Base-by-base conservation (phyloP, 176 grass and related monocot genomes). In the Typha latifolia region DNA sequence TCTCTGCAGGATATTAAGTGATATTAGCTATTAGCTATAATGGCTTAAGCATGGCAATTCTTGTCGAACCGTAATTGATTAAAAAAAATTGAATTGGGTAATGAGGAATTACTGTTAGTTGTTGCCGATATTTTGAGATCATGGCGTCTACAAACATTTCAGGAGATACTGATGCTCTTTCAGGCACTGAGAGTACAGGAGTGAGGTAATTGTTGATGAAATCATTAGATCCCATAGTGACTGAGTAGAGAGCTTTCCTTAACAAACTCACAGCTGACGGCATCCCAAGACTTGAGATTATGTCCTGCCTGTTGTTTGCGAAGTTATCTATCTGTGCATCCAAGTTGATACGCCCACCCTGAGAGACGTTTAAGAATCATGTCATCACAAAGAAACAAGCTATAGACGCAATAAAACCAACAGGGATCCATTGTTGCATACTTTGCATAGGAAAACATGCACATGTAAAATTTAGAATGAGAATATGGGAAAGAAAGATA, bases 161-260 rank as follows among this genome's bases (percentile, higher is more conserved):
- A 61, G 86, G 75, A 0, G 86, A 67, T 48, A 85, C 78, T 2
- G 34, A 15, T 59, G 71, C 80, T 66, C 74, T 76, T 63, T 90
- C 31, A 48, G 83, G 78, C 49, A 62, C 75, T 48, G 83, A 86
- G 10, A 95, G 19, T 52, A 84, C 47, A 18, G 91, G 84, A 32
- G 74, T 49, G 29, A 95, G 87, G 70, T 95, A 95, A 80, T 95
- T 95, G 83, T 90, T 95, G 86, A 95, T 77, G 78, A 95, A 87
- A 77, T 95, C 86, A 72, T 90, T 95, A 66, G 91, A 90, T 21
- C 86, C 91, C 48, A 87, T 95, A 3, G 72, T 82, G 66, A 90
- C 65, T 0, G 91, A 70, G 72, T 89, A 95, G 79, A 95, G 75
- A 8, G 91, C 64, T 21, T 64, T 76, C 19, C 84, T 70, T 12